A percentile compares a stretch with the other conserved stretches of the same genome.
Evolutionary conservation across 495 filamentous ascomycete genomes (phyloP).

Genomic region (Cercophora sp.): DNA sequence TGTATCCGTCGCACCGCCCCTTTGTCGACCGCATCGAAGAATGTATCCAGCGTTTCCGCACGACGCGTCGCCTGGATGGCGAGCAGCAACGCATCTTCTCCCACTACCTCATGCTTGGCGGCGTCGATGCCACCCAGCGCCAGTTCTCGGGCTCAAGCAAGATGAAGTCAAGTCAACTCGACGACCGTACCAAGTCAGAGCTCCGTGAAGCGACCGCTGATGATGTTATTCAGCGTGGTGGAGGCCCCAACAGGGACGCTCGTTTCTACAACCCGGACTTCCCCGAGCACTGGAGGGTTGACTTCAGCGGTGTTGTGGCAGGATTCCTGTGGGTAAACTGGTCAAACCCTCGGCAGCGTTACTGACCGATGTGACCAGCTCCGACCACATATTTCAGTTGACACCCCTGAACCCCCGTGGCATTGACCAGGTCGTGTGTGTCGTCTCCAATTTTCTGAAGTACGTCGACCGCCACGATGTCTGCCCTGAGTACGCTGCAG

Average conservation of each 20-base stretch:
- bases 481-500: conserved; percentile 69
- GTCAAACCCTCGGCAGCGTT: neutral
- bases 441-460: conserved; percentile 82
- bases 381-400: conserved; percentile 13
- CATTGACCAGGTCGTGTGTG: conserved; percentile 29
- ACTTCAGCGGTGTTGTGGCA: conserved; percentile 71
- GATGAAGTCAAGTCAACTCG: conserved; percentile 48
- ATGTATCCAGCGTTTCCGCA: conserved; percentile 76
- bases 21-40: conserved; percentile 65
- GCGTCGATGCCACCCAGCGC: conserved; percentile 62
- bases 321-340: conserved; percentile 66
- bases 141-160: conserved; percentile 62
- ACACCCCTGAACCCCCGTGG: conserved; percentile 12
- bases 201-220: conserved; percentile 59
- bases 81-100: conserved; percentile 62
- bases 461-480: conserved; percentile 82
- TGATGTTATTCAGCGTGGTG: conserved; percentile 48
- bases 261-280: conserved; percentile 45
- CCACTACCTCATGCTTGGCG: conserved; percentile 80
- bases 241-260: conserved; percentile 14
- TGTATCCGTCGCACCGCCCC: conserved; percentile 24
- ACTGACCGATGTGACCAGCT: conserved; percentile 17
- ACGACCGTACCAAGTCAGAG: conserved; percentile 52
- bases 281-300: conserved; percentile 61
- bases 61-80: conserved; percentile 66